Evolutionary conservation across 176 grass and related monocot species (phyloP).

Genomic region (Themeda triandra): DNA sequence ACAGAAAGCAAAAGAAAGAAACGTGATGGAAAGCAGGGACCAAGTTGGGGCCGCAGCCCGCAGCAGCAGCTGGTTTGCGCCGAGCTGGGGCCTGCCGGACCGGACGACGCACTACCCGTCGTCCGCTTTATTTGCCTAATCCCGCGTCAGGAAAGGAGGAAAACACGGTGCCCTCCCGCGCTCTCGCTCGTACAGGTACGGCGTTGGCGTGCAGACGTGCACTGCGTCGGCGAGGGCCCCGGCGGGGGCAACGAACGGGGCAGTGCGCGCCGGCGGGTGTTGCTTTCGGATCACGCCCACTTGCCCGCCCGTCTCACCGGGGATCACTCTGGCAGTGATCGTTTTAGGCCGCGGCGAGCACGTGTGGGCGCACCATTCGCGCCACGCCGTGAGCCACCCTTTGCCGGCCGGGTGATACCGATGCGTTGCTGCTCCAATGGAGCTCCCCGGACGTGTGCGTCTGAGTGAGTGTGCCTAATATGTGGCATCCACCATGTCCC

Average conservation of each 20-base stretch:
- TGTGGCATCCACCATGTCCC: background rate
- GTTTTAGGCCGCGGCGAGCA: slow-evolving; percentile 21
- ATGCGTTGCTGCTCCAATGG: background rate
- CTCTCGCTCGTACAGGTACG: background rate
- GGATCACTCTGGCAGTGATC: background rate
- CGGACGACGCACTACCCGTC: background rate
- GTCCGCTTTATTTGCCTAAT: background rate
- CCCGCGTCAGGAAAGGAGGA: background rate
- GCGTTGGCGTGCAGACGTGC: background rate
- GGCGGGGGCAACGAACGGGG: background rate
- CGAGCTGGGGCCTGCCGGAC: background rate
- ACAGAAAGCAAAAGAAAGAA: background rate
- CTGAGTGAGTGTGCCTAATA: background rate
- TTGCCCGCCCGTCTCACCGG: background rate
- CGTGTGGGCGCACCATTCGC: background rate
- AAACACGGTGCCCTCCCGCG: background rate
- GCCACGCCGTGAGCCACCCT: background rate
- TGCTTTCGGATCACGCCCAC: background rate
- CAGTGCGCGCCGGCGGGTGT: background rate
- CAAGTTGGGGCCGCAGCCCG: background rate
- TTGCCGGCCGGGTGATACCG: background rate
- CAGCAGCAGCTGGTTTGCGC: background rate
- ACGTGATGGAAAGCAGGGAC: background rate
- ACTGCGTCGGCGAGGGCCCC: background rate
- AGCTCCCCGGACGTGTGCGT: background rate